Evolutionary conservation across 1,139 yeast species (phyloP), one percentile per base, ranked within the genome.

Genomic region (Diutina ranongensis): DNA sequence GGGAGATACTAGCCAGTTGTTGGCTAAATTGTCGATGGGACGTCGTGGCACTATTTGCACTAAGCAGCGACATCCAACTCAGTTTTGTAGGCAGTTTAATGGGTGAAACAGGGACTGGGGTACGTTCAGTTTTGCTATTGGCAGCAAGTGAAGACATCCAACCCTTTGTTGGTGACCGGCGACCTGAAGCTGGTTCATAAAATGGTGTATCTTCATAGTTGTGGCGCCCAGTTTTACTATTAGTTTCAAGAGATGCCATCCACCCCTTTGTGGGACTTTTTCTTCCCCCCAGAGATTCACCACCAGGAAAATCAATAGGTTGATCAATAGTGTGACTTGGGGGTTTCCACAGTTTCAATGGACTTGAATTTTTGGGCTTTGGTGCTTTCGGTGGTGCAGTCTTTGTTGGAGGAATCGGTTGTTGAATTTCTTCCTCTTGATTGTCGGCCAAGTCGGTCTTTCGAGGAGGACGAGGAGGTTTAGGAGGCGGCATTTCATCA

Each of bases 51-150:
- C 40, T 35, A 22, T 35, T 35, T 3, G 27, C 22, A n/a, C 28
- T 35, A 3, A 35, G 27, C 40, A 35, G 40, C 10, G 40, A 21
- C 40, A 35, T 35, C 40, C 40, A 35, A 13, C 40, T 35, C 40
- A 35, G 40, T n/a, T 35, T 35, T 4, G 27, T 20, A 1, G 40
- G 40, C 10, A 22, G 22, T 12, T 22, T 21, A 10, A 21, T 22
- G 10, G 28, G 27, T 21, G 40, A 20, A 12, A 22, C 20, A 21
- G 40, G 15, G 18, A 35, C 27, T n/a, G 20, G 40, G 9, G 22
- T 22, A 13, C 28, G 27, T 22, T 35, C 40, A 10, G 40, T 35
- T 12, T 35, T 38, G 20, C 31, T 7, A 15, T 38, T 38, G 19
- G 32, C 21, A n/a, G 28, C 19, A 16, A 38, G 42, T 15, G 28